phyloP scores from a whole-genome alignment of 23 red algal species.

The Cyanidium caldarium region DNA sequence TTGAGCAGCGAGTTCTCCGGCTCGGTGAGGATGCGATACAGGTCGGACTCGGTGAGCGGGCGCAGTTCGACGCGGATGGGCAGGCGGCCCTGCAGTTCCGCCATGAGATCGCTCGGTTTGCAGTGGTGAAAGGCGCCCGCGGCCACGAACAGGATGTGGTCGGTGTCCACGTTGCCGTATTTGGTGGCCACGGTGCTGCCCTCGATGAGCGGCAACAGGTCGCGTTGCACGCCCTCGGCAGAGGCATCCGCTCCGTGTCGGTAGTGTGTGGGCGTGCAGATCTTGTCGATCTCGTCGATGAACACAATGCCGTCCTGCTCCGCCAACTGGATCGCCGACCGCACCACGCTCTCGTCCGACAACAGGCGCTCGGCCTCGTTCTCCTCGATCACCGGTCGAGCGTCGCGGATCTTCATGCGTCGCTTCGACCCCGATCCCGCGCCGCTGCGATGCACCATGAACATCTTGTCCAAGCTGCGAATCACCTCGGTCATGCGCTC shows the following conservation, averaged over 20 bases:
- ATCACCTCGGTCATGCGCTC: constrained; percentile 51
- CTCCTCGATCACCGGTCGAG: constrained; percentile 63
- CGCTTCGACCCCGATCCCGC: constrained; percentile 19
- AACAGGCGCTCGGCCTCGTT: constrained; percentile 58
- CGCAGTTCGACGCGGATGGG: constrained; percentile 76
- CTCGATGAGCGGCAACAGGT: constrained; percentile 73
- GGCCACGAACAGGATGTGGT: constrained; percentile 86
- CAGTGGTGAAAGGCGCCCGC: constrained; percentile 63
- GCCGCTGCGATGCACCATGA: constrained; percentile 41
- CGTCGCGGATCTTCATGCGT: constrained; percentile 66
- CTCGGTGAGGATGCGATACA: constrained; percentile 60
- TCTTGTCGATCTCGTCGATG: constrained; percentile 93
- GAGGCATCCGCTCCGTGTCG: constrained; percentile 67
- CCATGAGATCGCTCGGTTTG: constrained; percentile 79
- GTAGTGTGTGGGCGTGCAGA: constrained; percentile 41
- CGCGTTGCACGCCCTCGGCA: constrained; percentile 67
- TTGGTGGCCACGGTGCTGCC: constrained; percentile 66
- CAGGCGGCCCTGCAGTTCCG: constrained; percentile 71
- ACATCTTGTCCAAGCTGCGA: constrained; percentile 33
- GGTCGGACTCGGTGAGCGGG: constrained; percentile 34
- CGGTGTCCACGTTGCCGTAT: constrained; percentile 68
- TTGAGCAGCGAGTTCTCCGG: constrained; percentile 64
- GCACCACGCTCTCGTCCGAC: constrained; percentile 36
- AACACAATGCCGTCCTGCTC: constrained; percentile 85
- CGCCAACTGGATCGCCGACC: constrained; percentile 49